Percentiles rank a stretch among this genome's conserved stretches.
phyloP scores from a whole-genome alignment of 192 early-diverging fungal genomes.

The Entrophospora sp. region DNA sequence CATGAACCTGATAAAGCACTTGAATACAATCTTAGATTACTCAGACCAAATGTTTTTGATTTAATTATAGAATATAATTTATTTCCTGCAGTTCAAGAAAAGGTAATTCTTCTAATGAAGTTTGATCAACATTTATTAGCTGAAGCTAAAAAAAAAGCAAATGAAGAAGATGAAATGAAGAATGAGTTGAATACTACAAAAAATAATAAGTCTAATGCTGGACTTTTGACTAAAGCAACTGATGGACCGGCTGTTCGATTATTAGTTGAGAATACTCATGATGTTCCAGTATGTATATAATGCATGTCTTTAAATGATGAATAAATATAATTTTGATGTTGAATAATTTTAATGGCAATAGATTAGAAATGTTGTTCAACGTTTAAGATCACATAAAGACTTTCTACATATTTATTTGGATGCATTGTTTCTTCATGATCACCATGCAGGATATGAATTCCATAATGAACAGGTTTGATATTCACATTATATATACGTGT shows the following conservation, averaged over 20 bases:
- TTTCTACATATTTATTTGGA: conserved; percentile 89
- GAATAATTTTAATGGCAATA: conserved; percentile 12
- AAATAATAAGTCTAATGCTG: too few species aligned
- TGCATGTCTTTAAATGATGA: background rate
- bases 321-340: background rate
- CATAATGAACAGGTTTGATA: conserved; percentile 51
- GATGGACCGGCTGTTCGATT: conserved; percentile 64
- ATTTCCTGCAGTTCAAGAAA: conserved; percentile 69
- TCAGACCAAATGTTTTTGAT: conserved; percentile 63
- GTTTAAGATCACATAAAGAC: conserved; percentile 48
- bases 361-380: conserved; percentile 58
- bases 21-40: conserved; percentile 68
- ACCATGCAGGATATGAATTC: conserved; percentile 60
- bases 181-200: background rate
- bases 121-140: conserved; percentile 64
- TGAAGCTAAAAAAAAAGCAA: conserved; percentile 32
- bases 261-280: conserved; percentile 76
- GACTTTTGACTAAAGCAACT: conserved; percentile 31
- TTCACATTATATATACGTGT: background rate
- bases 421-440: conserved; percentile 68
- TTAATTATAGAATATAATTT: conserved; percentile 70
- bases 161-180: conserved; percentile 21
- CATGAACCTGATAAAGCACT: conserved; percentile 72
- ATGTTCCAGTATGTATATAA: conserved; percentile 54
- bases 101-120: conserved; percentile 72